Base-by-base conservation (phyloP, 257 asterid species). In the Eustoma russellianum region DNA sequence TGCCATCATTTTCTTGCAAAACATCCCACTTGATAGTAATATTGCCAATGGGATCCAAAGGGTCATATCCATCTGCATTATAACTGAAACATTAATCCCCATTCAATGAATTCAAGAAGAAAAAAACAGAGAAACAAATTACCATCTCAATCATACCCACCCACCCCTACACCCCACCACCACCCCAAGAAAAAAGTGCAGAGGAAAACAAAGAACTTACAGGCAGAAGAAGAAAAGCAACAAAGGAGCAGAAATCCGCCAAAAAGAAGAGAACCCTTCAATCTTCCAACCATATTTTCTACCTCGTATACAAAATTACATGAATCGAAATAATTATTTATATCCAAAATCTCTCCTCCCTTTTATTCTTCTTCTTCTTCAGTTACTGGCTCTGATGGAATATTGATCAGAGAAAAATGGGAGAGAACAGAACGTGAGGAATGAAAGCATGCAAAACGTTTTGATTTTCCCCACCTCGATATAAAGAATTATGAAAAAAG, bases 11-110 rank as follows among this genome's bases (percentile, higher is more conserved):
- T 2, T 70, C 79, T 38, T 62, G 70, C 49, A 80, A 28, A 46
- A 88, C 62, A 62, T 88, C 97, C 97, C 97, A 88, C 66, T 70
- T 70, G 64, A 88, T 69, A 0, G 91, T 85, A 53, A 88, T 62
- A 75, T 85, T 80, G 40, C 95, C 95, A 50, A 67, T 60, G 5
- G 97, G 97, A 74, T 88, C 97, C 82, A 88, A 55, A 24, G 86
- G 68, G 70, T 85, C 97, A 59, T 76, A 88, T 14, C 83, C 87
- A 78, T 75, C 97, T 85, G 95, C 94, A 81, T 57, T 53, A 55
- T 56, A 74, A 75, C 81, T 78, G 77, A 78, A 70, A 58, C 56
- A 24, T 24, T 24, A 24, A 24, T 72, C 72, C 71, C 69, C 70
- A 77, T 84, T 72, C 68, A 49, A 55, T 61, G 61, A 51, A 24